Base-by-base conservation (phyloP, 352 stramenopile genomes). In the Phytophthora cactorum region DNA sequence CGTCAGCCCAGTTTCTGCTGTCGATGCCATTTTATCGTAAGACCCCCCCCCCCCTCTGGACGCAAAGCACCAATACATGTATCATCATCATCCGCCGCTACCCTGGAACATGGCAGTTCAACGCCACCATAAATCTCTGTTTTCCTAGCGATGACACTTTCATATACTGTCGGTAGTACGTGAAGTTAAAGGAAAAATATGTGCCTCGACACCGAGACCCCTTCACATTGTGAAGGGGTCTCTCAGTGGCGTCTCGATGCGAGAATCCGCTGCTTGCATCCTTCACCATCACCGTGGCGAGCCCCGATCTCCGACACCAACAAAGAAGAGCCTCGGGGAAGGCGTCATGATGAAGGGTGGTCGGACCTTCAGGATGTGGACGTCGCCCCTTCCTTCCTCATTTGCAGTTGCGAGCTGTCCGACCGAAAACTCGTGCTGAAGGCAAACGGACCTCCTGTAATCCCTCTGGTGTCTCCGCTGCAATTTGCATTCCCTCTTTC, bases 371-470 rank as follows among this genome's bases (percentile, higher is more conserved):
- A 71, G 59, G 53, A 36, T 62, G 52, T 31, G 53, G 41, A 56
- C 45, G 52, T 56, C 51, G 69, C 38, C 64, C 39, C 46, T 59
- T 74, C 49, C 68, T 69, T 60, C 59, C 55, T 69, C 68, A 70
- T 77, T 77, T 77, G 59, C 59, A 77, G 55, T 77, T 77, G 65
- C 60, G 55, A 74, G 45, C 60, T 59, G 55, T 67, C 55, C 45
- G 52, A 65, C 51, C 15, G 34, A 67, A 50, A 68, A 51, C 47
- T 72, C 43, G 59, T 53, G 25, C 41, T 58, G 34, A 44, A 58
- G 22, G 28, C 52, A 43, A 46, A 74, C 56, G 52, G 59, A 62
- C 36, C 55, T 27, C 44, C 52, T 49, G 54, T 28, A 39, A 47
- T 62, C 65, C 52, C 54, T 77, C 51, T 66, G 59, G 50, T 22